These are phyloP conservation scores for Colletotrichum sp. DNA, from an alignment of 2,329 filamentous ascomycete species.

Conservation along the genomic window DNA sequence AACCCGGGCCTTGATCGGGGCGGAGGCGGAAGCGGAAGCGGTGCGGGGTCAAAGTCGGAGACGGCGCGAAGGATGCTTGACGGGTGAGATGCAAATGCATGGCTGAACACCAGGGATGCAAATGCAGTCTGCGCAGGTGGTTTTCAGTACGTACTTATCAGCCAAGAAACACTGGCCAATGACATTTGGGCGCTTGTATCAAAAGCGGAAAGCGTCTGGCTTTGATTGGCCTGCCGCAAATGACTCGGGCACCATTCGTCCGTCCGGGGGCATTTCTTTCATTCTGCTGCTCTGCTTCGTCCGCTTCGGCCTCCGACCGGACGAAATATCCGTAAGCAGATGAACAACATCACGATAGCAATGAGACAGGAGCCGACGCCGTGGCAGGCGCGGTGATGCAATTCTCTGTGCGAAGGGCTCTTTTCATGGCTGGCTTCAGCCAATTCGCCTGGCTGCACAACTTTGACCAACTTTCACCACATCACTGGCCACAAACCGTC, in stretches of 20 bases:
- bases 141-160: not conserved
- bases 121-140: not conserved
- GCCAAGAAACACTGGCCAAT: not conserved
- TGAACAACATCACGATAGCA: not conserved
- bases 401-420: not conserved
- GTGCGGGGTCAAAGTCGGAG: not conserved
- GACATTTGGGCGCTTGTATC: accelerated
- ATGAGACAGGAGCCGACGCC: not conserved
- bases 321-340: slow-evolving; percentile 9
- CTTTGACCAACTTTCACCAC: not conserved
- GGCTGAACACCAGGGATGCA: not conserved
- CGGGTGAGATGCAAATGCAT: not conserved
- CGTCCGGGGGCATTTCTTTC: not conserved
- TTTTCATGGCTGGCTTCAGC: not conserved
- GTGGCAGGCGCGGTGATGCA: not conserved
- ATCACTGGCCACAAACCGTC: not conserved
- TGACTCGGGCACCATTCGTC: not conserved
- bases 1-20: not conserved
- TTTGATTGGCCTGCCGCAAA: not conserved
- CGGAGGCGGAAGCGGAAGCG: not conserved
- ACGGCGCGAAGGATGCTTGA: not conserved
- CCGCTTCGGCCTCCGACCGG: slow-evolving; percentile 18
- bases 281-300: not conserved
- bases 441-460: not conserved
- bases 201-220: not conserved